Conservation (phyloP, 2,329 filamentous ascomycete species). For the Taxawa tesnikishii region DNA sequence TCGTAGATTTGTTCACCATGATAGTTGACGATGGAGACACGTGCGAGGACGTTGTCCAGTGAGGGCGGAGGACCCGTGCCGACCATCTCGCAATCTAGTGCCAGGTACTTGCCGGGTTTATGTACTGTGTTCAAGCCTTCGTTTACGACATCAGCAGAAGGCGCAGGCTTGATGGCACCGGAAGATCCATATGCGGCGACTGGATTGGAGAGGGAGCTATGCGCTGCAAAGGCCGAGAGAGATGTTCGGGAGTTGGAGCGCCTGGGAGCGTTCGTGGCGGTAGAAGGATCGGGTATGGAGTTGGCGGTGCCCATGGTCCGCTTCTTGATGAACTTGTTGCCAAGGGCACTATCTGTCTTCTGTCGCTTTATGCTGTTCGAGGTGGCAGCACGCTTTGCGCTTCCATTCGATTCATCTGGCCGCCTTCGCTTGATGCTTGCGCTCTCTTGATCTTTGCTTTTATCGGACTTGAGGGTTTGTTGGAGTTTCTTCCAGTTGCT, state of each 20-base stretch:
- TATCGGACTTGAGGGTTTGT: slow-evolving; percentile 34
- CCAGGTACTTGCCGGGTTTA: slow-evolving; percentile 78
- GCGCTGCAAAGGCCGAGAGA: slow-evolving; percentile 47
- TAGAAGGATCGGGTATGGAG: slow-evolving; percentile 23
- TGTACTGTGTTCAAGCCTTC: slow-evolving; percentile 36
- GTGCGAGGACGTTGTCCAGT: slow-evolving; percentile 64
- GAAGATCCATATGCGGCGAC: slow-evolving; percentile 51
- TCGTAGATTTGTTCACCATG: slow-evolving; percentile 90
- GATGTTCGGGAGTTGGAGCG: slow-evolving; percentile 31
- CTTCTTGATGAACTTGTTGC: slow-evolving; percentile 11
- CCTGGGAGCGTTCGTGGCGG: slow-evolving; percentile 35
- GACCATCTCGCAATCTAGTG: slow-evolving; percentile 97
- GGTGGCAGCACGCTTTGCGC: slow-evolving; percentile 7
- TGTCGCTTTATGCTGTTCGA: slow-evolving; percentile 4
- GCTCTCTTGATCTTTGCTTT: slow-evolving; percentile 20
- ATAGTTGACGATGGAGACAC: slow-evolving; percentile 86
- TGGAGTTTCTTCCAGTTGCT: slow-evolving; percentile 72
- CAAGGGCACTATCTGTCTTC: slow-evolving; percentile 4
- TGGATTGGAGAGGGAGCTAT: slow-evolving; percentile 49
- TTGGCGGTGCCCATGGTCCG: slow-evolving; percentile 40
- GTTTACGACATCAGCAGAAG: slow-evolving; percentile 29
- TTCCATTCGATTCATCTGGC: slow-evolving; percentile 11
- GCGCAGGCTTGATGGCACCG: slow-evolving; percentile 33
- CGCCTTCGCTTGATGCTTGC: slow-evolving; percentile 7
- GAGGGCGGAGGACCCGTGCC: slow-evolving; percentile 57